Evolutionary conservation across 805 yeast species (phyloP).

Genomic region (Limtongia smithiae): DNA sequence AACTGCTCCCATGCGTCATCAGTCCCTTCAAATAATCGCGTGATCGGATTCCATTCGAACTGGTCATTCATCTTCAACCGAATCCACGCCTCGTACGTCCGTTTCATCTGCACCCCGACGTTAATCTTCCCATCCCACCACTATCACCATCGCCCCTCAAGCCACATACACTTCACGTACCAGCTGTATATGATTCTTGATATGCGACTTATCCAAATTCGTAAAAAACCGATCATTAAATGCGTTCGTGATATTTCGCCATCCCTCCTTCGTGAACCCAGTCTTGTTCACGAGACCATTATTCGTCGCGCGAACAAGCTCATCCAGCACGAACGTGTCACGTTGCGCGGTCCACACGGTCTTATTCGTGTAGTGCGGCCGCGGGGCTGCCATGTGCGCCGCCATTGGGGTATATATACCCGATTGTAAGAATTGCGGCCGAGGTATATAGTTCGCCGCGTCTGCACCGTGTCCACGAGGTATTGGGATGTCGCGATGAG

Average conservation of each 20-base stretch:
- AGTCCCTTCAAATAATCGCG: conserved; percentile 12
- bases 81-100: conserved; percentile 21
- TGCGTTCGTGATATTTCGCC: conserved; percentile 16
- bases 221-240: conserved; percentile 15
- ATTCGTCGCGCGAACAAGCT: conserved; percentile 1
- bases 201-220: conserved; percentile 18
- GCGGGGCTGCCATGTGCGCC: neutral
- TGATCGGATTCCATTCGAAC: conserved; percentile 11
- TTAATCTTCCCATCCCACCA: neutral
- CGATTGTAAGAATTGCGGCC: no score
- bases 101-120: conserved; percentile 5
- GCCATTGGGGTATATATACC: no score
- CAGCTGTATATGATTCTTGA: conserved; percentile 22
- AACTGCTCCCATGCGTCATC: conserved; percentile 16
- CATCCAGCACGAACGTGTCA: conserved; percentile 13
- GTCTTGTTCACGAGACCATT: conserved; percentile 9
- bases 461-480: no score
- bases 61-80: conserved; percentile 6
- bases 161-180: conserved; percentile 1
- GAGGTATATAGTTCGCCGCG: no score
- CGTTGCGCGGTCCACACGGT: conserved; percentile 21
- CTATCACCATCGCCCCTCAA: neutral
- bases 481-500: no score
- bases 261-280: conserved; percentile 23
- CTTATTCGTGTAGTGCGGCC: conserved; percentile 21